Conservation (phyloP, 2,329 filamentous ascomycete species). For the Calycina marina region DNA sequence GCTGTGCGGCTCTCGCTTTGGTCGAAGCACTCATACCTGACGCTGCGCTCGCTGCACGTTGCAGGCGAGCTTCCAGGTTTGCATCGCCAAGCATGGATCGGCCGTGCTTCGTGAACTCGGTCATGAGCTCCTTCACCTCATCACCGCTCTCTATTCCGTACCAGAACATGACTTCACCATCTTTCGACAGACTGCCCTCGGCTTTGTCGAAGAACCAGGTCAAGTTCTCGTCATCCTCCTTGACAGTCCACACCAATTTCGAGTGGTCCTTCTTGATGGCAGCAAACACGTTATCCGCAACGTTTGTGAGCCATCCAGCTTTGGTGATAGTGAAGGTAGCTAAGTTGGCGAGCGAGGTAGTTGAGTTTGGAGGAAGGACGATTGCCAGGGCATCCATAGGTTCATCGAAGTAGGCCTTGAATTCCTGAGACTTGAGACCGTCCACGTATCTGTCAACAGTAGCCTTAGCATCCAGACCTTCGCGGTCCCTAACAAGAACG, state of each 20-base stretch:
- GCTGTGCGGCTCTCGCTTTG: constrained; percentile 29
- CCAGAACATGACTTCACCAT: constrained; percentile 91
- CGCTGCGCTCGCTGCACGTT: constrained; percentile 59
- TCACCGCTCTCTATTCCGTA: constrained; percentile 65
- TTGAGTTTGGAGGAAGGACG: constrained; percentile 58
- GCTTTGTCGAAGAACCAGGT: constrained; percentile 98
- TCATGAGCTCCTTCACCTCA: constrained; percentile 70
- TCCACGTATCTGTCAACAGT: constrained; percentile 81
- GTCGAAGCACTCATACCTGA: constrained; percentile 38
- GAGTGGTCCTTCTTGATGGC: constrained; percentile 89
- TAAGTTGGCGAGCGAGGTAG: constrained; percentile 61
- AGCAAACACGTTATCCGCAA: constrained; percentile 88
- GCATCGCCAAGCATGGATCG: constrained; percentile 79
- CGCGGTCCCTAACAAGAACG: constrained; percentile 66
- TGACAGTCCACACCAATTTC: constrained; percentile 90
- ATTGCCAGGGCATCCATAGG: constrained; percentile 85
- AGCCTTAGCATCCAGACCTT: constrained; percentile 66
- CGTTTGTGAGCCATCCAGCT: constrained; percentile 84
- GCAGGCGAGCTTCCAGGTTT: constrained; percentile 75
- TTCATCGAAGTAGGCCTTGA: constrained; percentile 91
- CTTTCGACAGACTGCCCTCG: constrained; percentile 74
- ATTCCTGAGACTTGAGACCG: constrained; percentile 59
- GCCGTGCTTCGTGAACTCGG: constrained; percentile 71
- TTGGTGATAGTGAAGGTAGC: constrained; percentile 89
- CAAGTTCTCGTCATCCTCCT: constrained; percentile 88